Conservation (phyloP, 1,139 yeast genomes). For the Taiozyma sp. region DNA sequence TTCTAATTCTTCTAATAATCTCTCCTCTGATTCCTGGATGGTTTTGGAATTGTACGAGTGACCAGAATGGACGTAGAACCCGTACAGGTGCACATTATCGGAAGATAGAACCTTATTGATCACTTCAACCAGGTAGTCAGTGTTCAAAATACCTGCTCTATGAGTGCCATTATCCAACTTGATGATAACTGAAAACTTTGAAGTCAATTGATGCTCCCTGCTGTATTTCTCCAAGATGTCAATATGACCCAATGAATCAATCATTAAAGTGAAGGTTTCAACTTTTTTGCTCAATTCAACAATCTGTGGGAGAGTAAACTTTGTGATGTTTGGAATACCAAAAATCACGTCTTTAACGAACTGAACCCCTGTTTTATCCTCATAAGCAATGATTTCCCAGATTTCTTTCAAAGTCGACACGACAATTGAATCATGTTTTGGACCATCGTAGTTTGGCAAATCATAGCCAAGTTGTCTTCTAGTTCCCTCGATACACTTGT, state of each 20-base stretch:
- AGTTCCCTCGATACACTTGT: slow-evolving; percentile 52
- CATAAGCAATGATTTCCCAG: slow-evolving; percentile 45
- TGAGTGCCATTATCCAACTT: slow-evolving; percentile 59
- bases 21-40: slow-evolving; percentile 42
- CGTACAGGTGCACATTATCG: slow-evolving; percentile 43
- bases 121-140: slow-evolving; percentile 28
- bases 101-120: slow-evolving; percentile 23
- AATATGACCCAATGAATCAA: slow-evolving; percentile 58
- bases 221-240: slow-evolving; percentile 39
- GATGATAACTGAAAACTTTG: slow-evolving; percentile 51
- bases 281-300: slow-evolving; percentile 38
- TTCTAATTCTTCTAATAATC: slow-evolving; percentile 48
- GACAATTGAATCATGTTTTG: slow-evolving; percentile 44
- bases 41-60: slow-evolving; percentile 56
- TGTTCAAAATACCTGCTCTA: slow-evolving; percentile 54
- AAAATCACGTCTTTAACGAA: slow-evolving; percentile 56
- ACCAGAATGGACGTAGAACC: slow-evolving; percentile 80
- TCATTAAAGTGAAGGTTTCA: slow-evolving; percentile 48
- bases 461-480: slow-evolving; percentile 40
- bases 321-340: slow-evolving; percentile 63
- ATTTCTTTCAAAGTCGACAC: slow-evolving; percentile 73
- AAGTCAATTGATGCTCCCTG: slow-evolving; percentile 18
- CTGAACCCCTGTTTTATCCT: slow-evolving; percentile 33
- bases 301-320: slow-evolving; percentile 46
- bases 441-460: slow-evolving; percentile 33